A percentile compares a stretch with the other conserved stretches of the same genome.
Evolutionary conservation across 306 rosid genomes (phyloP).

Genomic region (Potentilla sterilis): DNA sequence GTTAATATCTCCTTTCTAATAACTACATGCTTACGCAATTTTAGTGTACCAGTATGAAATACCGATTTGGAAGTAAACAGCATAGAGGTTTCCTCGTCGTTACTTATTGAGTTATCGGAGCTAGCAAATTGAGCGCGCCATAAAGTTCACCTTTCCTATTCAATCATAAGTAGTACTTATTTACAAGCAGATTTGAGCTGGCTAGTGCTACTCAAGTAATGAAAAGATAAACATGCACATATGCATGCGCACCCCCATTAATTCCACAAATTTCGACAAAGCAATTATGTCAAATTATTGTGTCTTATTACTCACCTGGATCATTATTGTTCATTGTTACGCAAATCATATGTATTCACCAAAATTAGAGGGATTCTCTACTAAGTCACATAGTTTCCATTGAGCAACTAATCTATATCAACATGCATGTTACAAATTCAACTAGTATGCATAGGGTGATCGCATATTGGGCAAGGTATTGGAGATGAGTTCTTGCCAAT

Average conservation of each 20-base stretch:
- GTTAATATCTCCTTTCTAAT: too few relatives aligned
- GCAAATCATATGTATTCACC: conserved; percentile 33
- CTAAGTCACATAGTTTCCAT: neutral
- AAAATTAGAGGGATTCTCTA: neutral
- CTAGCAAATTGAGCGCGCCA: neutral
- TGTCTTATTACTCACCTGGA: conserved; percentile 51
- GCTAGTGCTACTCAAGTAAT: conserved; percentile 31
- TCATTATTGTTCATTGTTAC: conserved; percentile 54
- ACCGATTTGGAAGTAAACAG: too few relatives aligned
- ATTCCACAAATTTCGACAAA: conserved; percentile 58
- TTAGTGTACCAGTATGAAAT: too few relatives aligned
- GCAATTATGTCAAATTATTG: conserved; percentile 57
- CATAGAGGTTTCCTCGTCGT: too few relatives aligned
- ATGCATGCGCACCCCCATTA: conserved; percentile 39
- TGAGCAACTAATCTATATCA: neutral
- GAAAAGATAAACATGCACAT: conserved; percentile 34
- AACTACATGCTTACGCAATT: too few relatives aligned
- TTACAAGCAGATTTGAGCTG: conserved; percentile 31
- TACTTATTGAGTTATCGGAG: too few relatives aligned
- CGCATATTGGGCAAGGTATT: neutral
- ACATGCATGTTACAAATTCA: neutral
- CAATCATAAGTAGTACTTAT: conserved; percentile 19
- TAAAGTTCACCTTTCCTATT: conserved; percentile 20
- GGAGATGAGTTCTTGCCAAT: neutral
- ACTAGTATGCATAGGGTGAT: neutral